Evolutionary conservation across 2,329 filamentous ascomycete species (phyloP), one percentile per base, ranked within the genome.

Genomic region (Dactylellina cionopaga): DNA sequence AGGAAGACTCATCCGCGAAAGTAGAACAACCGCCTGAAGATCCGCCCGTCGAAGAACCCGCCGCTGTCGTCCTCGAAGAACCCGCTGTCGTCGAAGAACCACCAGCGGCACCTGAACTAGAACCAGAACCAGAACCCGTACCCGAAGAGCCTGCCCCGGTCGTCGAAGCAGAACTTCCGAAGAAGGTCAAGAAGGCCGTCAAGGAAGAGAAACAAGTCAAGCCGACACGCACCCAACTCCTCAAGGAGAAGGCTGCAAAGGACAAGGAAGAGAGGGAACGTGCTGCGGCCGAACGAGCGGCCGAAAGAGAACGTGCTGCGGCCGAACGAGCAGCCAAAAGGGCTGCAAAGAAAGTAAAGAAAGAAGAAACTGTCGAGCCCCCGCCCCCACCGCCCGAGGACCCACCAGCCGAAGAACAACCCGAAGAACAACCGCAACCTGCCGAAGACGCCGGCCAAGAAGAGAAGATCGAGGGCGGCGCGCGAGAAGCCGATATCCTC

Each of bases 181-280:
- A 59, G 44, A 65, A 65, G 27, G 31, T 41, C 39, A 72, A 65
- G 24, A 60, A 54, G 24, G 22, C 43, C 17, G 51, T 44, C 11
- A 63, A 46, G 29, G 68, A 65, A 59, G 52, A 60, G 15, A 60
- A 54, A 24, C 54, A 65, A 29, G 25, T 37, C 15, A 69, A 69
- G 19, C 54, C 64, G 25, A 72, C 68, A 11, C 68, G 68, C 35
- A 59, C 68, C 15, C 68, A 65, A 10, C 59, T 72, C 3, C 43
- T 72, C 10, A 59, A 39, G 15, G 68, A 72, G 41, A 25, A 63
- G 22, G 44, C 37, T 39, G 49, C 44, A 19, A 72, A 60, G 35
- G 68, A 72, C 7, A 65, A 64, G n/a, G 68, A 72, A 43, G 68
- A 72, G 43, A 43, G 33, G 27, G 66, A 72, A 11, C 66, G 66